A percentile compares a stretch with the other conserved stretches of the same genome.
These are phyloP conservation scores for Vararia minispora DNA, from an alignment of 768 basidiomycete genomes.

Conservation along the genomic window DNA sequence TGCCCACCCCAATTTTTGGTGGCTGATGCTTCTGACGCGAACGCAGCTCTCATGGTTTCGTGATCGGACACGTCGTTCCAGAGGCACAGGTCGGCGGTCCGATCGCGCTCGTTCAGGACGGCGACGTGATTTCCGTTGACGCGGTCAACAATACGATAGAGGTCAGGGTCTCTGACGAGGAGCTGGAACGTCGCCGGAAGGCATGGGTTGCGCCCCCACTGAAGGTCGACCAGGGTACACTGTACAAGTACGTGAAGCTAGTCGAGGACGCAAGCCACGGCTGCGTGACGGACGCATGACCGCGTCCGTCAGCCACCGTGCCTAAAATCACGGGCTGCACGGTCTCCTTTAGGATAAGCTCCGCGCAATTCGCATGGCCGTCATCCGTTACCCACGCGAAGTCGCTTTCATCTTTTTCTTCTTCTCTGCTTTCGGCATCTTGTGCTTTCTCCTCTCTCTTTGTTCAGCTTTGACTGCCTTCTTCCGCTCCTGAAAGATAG, in stretches of 20 bases:
- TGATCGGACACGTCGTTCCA: slow-evolving; percentile 93
- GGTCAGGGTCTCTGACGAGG: slow-evolving; percentile 65
- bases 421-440: slow-evolving; percentile 96
- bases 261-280: slow-evolving; percentile 90
- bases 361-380: neutral
- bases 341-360: neutral
- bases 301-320: neutral
- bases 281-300: slow-evolving; percentile 79
- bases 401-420: slow-evolving; percentile 63
- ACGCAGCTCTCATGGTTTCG: slow-evolving; percentile 92
- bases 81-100: slow-evolving; percentile 93
- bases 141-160: slow-evolving; percentile 80
- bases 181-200: slow-evolving; percentile 59
- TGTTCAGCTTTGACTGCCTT: slow-evolving; percentile 80
- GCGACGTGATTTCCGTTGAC: slow-evolving; percentile 81
- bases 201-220: slow-evolving; percentile 80
- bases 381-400: slow-evolving; percentile 14
- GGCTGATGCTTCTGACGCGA: slow-evolving; percentile 7
- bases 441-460: slow-evolving; percentile 78
- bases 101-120: slow-evolving; percentile 83
- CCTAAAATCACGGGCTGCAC: neutral
- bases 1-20: slow-evolving; percentile 10
- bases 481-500: slow-evolving; percentile 79
- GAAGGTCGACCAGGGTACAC: slow-evolving; percentile 70
- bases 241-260: slow-evolving; percentile 82